These are phyloP conservation scores for Monosporascus sp. DNA, from an alignment of 2,329 filamentous ascomycete genomes.

Conservation along the genomic window DNA sequence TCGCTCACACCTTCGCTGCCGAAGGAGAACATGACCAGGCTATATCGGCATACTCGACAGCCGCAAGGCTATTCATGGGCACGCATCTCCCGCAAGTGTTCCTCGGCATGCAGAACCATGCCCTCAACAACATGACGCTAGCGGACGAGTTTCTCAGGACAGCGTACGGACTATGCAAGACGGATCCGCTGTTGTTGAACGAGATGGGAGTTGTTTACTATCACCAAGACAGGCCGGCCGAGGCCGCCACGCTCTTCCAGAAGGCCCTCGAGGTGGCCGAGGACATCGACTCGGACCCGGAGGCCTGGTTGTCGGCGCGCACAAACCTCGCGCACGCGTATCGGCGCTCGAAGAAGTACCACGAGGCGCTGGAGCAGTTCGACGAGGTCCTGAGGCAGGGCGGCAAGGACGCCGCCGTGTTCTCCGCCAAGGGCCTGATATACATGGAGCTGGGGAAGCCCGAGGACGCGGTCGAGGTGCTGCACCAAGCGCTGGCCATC, in stretches of 20 bases:
- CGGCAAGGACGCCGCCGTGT: conserved; percentile 72
- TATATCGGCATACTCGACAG: conserved; percentile 94
- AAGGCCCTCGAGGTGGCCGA: conserved; percentile 72
- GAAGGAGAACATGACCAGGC: conserved; percentile 98
- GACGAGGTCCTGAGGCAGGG: conserved; percentile 81
- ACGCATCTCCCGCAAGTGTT: conserved; percentile 95
- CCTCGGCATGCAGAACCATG: conserved; percentile 96
- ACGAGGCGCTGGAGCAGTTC: conserved; percentile 73
- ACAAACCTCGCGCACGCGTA: conserved; percentile 89
- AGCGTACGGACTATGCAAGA: conserved; percentile 75
- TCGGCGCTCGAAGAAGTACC: conserved; percentile 63
- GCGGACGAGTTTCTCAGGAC: conserved; percentile 93
- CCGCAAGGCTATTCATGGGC: conserved; percentile 89
- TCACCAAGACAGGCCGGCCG: conserved; percentile 73
- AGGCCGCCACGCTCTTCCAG: conserved; percentile 72
- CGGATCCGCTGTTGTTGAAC: conserved; percentile 86
- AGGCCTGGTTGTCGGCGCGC: conserved; percentile 76
- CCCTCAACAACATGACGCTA: conserved; percentile 88
- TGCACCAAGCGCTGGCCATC: conserved; percentile 81
- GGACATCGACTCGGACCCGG: conserved; percentile 75
- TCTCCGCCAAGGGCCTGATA: conserved; percentile 78
- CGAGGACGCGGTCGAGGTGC: conserved; percentile 71
- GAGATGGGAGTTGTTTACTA: conserved; percentile 96
- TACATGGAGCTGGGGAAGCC: conserved; percentile 70
- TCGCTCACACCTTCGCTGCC: conserved; percentile 95